These are phyloP conservation scores for Pseudodiploospora longispora DNA, from an alignment of 2,329 filamentous ascomycete genomes.

Conservation along the genomic window DNA sequence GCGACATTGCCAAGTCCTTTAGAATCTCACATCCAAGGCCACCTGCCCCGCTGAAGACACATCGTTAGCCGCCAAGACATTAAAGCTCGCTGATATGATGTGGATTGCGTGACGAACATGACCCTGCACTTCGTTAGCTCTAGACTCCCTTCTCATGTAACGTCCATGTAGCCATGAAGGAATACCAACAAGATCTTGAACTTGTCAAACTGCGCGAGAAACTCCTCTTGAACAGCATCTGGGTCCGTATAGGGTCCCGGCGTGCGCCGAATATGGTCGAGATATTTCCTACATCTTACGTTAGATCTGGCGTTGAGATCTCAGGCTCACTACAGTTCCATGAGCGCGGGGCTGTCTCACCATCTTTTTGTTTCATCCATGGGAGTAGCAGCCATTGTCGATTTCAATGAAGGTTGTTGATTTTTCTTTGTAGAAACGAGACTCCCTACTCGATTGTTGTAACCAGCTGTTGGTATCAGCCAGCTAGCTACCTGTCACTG, in stretches of 20 bases:
- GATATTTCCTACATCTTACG: constrained; percentile 57
- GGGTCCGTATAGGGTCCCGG: constrained; percentile 75
- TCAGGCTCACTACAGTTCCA: not conserved
- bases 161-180: not conserved
- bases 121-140: constrained; percentile 31
- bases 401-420: not conserved
- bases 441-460: too few species aligned
- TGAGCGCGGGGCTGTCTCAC: constrained; percentile 15
- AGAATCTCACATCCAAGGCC: constrained; percentile 93
- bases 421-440: too few species aligned
- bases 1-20: constrained; percentile 90
- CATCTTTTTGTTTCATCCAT: constrained; percentile 26
- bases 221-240: constrained; percentile 43
- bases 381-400: constrained; percentile 3
- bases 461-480: too few species aligned
- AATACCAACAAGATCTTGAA: constrained; percentile 65
- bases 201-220: constrained; percentile 50
- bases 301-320: constrained; percentile 5
- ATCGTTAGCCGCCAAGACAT: not conserved
- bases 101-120: constrained; percentile 32
- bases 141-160: not conserved
- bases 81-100: constrained; percentile 1
- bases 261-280: constrained; percentile 71
- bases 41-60: constrained; percentile 65
- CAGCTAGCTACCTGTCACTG: too few species aligned